Conservation (phyloP, 1,284 basidiomycete genomes). For the Rhodofomes roseus region DNA sequence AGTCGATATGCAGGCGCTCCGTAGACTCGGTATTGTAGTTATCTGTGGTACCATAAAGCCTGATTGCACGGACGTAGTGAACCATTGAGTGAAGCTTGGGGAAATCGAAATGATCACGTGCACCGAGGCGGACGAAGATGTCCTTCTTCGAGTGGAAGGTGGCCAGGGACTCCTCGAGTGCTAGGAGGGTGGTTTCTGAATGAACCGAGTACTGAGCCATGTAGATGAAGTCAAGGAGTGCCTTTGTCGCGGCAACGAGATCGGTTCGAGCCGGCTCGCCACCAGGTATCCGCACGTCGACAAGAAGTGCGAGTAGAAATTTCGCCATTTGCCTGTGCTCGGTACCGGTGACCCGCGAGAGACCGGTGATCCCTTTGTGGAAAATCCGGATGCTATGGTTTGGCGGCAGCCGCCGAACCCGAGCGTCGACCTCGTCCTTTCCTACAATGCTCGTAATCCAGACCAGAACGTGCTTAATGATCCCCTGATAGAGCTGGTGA, state of each 20-base stretch:
- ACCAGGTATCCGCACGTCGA: constrained; percentile 4
- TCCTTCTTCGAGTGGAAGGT: constrained; percentile 27
- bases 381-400: constrained; percentile 35
- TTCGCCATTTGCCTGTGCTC: constrained; percentile 18
- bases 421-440: constrained; percentile 30
- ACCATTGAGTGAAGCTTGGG: constrained; percentile 25
- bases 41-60: constrained; percentile 17
- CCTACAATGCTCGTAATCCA: constrained; percentile 24
- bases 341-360: constrained; percentile 12
- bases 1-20: constrained; percentile 28
- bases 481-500: constrained; percentile 14
- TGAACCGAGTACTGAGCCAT: constrained; percentile 21
- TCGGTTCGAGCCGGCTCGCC: background rate
- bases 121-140: constrained; percentile 20
- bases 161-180: constrained; percentile 16
- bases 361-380: constrained; percentile 32
- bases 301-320: constrained; percentile 7
- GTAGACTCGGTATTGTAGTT: constrained; percentile 25
- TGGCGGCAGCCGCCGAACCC: constrained; percentile 24
- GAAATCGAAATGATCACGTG: constrained; percentile 23
- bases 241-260: constrained; percentile 9
- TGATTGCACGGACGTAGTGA: constrained; percentile 21
- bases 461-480: constrained; percentile 33
- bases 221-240: constrained; percentile 17
- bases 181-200: constrained; percentile 12